Evolutionary conservation across 2,329 filamentous ascomycete genomes (phyloP).

Genomic region (Ophiocordyceps polyrhachis-furcata): DNA sequence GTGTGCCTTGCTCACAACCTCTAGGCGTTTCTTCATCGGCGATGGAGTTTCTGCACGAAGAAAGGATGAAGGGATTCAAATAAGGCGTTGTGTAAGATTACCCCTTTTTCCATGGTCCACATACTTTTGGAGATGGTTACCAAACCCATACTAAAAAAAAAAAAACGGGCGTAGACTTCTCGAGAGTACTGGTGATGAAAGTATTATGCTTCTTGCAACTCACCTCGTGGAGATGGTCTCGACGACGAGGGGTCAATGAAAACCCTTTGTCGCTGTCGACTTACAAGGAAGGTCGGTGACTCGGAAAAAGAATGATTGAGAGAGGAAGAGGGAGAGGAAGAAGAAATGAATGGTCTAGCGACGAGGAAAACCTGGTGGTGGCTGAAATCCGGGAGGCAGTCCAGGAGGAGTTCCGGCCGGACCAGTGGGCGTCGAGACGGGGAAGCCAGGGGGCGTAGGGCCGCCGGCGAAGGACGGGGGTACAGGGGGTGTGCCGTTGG

Average conservation of each 20-base stretch:
- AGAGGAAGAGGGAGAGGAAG: too few relatives aligned
- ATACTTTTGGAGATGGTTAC: too few relatives aligned
- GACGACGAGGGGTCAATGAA: too few relatives aligned
- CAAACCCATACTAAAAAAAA: too few relatives aligned
- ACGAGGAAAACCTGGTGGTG: slow-evolving; percentile 21
- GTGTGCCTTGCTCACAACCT: neutral
- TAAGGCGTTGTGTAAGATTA: neutral
- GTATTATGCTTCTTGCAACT: too few relatives aligned
- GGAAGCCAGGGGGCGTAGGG: slow-evolving; percentile 22
- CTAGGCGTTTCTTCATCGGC: neutral
- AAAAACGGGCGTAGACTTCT: too few relatives aligned
- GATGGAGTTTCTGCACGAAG: neutral
- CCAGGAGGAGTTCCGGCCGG: slow-evolving; percentile 16
- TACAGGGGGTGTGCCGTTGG: slow-evolving; percentile 17
- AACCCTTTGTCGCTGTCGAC: too few relatives aligned
- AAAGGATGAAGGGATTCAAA: neutral
- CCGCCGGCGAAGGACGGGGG: slow-evolving; percentile 19
- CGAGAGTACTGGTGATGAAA: too few relatives aligned
- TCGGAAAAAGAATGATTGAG: too few relatives aligned
- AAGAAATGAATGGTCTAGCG: slow-evolving; percentile 5
- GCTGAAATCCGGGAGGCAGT: slow-evolving; percentile 26
- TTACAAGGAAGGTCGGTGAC: too few relatives aligned
- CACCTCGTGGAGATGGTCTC: too few relatives aligned
- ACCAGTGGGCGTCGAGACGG: slow-evolving; percentile 14
- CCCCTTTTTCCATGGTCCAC: too few relatives aligned